Conservation (phyloP, 2,329 filamentous ascomycete species). For the Reticulascus tulasneorum region DNA sequence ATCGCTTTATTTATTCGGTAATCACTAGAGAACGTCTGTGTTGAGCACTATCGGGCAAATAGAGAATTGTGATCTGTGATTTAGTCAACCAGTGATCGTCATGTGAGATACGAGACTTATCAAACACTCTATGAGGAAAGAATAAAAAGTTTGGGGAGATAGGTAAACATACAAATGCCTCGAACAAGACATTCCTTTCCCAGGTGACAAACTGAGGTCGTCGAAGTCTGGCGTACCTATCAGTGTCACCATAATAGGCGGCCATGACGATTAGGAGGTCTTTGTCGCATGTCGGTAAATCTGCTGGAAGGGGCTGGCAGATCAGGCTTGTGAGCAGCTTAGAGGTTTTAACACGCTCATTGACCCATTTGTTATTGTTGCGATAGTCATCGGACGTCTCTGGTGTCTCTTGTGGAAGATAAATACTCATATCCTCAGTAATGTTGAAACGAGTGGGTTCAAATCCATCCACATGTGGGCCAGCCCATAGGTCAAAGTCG, state of each 20-base stretch:
- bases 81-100: no score
- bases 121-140: no score
- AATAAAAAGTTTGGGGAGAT: no score
- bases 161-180: background rate
- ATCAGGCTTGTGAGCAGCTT: no score
- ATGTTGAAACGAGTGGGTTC: constrained; percentile 1
- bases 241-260: background rate
- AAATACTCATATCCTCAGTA: constrained; percentile 1
- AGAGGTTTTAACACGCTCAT: no score
- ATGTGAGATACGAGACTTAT: no score
- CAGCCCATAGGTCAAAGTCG: constrained; percentile 1
- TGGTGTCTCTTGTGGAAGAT: no score
- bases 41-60: no score
- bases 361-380: background rate
- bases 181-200: background rate
- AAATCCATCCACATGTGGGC: background rate
- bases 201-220: background rate
- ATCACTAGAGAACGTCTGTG: no score
- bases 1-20: background rate
- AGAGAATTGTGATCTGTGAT: no score
- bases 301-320: constrained; percentile 1
- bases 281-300: constrained; percentile 2
- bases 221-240: constrained; percentile 1
- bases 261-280: constrained; percentile 4
- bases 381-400: no score